Evolutionary conservation across 148 eudicot genomes (phyloP).

Genomic region (Silene conica): DNA sequence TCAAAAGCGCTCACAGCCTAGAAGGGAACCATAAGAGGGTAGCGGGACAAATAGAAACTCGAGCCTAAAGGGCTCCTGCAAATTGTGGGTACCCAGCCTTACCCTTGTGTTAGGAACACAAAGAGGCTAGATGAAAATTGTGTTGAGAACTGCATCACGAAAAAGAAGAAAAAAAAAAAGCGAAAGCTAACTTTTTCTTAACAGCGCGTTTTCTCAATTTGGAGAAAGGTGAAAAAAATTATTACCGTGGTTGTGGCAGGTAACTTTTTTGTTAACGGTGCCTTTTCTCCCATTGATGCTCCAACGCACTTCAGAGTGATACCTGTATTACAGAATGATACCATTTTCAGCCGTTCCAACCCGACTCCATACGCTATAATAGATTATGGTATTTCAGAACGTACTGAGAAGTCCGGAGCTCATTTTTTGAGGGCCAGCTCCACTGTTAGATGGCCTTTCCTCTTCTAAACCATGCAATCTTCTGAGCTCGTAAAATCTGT

Average conservation of each 20-base stretch:
- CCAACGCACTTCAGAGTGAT: constrained; percentile 80
- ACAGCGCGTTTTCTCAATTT: too few species aligned
- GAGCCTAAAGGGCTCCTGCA: too few species aligned
- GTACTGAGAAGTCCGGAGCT: constrained; percentile 77
- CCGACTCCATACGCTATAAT: background rate
- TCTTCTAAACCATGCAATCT: constrained; percentile 70
- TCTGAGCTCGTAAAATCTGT: constrained; percentile 76
- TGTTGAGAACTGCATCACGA: too few species aligned
- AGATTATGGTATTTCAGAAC: constrained; percentile 16
- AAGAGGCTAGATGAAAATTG: too few species aligned
- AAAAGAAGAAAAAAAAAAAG: too few species aligned
- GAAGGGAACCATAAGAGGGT: background rate
- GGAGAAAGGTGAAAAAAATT: background rate
- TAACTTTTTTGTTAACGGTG: constrained; percentile 65
- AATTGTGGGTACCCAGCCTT: too few species aligned
- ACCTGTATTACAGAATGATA: constrained; percentile 39
- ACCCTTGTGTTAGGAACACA: too few species aligned
- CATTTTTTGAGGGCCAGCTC: constrained; percentile 84
- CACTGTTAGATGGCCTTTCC: constrained; percentile 48
- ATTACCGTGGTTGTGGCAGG: constrained; percentile 76
- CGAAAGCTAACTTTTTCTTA: too few species aligned
- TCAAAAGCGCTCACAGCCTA: background rate
- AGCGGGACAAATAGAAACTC: background rate
- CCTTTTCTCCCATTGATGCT: constrained; percentile 86
- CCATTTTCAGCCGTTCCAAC: background rate